Evolutionary conservation across 2,329 filamentous ascomycete species (phyloP).

Genomic region (Penicillium sp.): DNA sequence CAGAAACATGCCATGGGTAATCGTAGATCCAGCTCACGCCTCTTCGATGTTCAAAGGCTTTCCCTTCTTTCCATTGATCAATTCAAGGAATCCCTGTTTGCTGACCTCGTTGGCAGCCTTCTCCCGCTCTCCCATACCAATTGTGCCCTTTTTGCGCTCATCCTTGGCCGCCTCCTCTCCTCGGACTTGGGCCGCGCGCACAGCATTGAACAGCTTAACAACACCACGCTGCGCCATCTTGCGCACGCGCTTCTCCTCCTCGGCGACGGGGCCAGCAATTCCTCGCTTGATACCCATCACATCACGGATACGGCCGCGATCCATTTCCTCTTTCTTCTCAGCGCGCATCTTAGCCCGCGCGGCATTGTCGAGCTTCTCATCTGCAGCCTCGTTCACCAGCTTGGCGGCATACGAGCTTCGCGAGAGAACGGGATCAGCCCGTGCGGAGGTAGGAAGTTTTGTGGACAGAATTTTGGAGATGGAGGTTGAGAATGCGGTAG

Average conservation of each 20-base stretch:
- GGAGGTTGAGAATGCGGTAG: conserved; percentile 83
- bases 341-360: conserved; percentile 75
- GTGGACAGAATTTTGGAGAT: conserved; percentile 90
- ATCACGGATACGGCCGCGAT: conserved; percentile 86
- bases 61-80: conserved; percentile 66
- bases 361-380: conserved; percentile 76
- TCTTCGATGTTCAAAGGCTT: conserved; percentile 48
- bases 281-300: conserved; percentile 65
- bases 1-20: conserved; percentile 33
- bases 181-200: conserved; percentile 87
- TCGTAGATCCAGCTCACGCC: conserved; percentile 33
- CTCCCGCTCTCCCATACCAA: conserved; percentile 76
- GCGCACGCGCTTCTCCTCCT: conserved; percentile 74
- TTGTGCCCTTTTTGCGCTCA: conserved; percentile 66
- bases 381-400: conserved; percentile 68
- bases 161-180: conserved; percentile 70
- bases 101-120: conserved; percentile 94
- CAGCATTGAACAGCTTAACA: conserved; percentile 93
- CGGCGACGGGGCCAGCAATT: conserved; percentile 55
- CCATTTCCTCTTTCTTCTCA: conserved; percentile 73
- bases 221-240: conserved; percentile 93
- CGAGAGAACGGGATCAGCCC: conserved; percentile 85
- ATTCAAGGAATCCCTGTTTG: conserved; percentile 90
- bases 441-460: conserved; percentile 78
- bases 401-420: conserved; percentile 73